Evolutionary conservation across 2,329 filamentous ascomycete species (phyloP).

Genomic region (Akanthomyces lecanii): DNA sequence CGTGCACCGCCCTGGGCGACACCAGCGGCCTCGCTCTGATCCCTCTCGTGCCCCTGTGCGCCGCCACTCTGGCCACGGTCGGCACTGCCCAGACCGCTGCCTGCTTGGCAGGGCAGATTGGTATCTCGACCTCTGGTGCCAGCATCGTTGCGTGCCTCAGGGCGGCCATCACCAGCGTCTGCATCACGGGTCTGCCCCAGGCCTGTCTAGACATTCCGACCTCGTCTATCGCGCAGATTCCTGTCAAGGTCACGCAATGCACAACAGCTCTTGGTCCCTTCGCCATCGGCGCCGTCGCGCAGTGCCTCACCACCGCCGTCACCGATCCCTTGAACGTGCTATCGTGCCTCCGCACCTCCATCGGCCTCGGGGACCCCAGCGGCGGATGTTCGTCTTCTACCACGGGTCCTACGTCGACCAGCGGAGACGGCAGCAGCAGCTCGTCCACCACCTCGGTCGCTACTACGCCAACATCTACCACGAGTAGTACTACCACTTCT

Average conservation of each 20-base stretch:
- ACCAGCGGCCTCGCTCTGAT: not conserved
- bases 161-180: not conserved
- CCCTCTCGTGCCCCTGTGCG: not conserved
- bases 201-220: conserved; percentile 1
- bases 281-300: not conserved
- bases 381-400: not conserved
- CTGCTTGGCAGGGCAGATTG: not conserved
- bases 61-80: not conserved
- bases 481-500: not conserved
- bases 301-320: not conserved
- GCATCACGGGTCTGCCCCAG: conserved; percentile 3
- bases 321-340: conserved; percentile 1
- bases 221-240: not conserved
- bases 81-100: not conserved
- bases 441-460: not conserved
- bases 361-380: conserved; percentile 2
- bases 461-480: not conserved
- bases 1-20: not conserved
- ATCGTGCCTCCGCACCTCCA: not conserved
- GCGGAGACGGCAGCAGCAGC: no score
- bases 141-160: not conserved
- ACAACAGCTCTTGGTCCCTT: conserved; percentile 8
- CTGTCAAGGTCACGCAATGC: not conserved
- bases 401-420: not conserved
- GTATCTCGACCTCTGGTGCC: not conserved